Conservation (phyloP, 2,329 filamentous ascomycete species). For the Pseudopyrenochaeta lycopersici region DNA sequence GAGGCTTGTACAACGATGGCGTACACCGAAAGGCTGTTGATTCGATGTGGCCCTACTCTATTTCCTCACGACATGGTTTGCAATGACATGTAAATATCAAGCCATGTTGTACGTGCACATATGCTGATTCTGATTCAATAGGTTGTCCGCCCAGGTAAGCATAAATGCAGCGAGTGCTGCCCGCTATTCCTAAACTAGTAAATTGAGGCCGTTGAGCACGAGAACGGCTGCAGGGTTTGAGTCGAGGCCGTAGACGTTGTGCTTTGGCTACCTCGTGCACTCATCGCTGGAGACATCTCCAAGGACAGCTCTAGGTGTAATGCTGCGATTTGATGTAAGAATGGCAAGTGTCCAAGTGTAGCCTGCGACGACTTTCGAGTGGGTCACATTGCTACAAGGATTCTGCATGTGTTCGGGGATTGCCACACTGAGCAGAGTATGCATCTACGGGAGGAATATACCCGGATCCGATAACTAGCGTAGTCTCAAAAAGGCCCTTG, state of each 20-base stretch:
- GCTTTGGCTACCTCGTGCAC: too few species aligned
- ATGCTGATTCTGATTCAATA: slow-evolving; percentile 11
- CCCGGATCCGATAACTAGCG: slow-evolving; percentile 11
- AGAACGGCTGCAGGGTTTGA: not conserved
- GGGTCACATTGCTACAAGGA: not conserved
- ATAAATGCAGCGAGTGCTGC: slow-evolving; percentile 2
- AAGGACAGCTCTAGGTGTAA: too few species aligned
- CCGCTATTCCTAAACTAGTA: slow-evolving; percentile 6
- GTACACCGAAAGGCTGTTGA: slow-evolving; percentile 1
- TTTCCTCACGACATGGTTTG: not conserved
- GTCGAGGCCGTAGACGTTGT: not conserved
- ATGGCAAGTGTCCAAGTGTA: not conserved
- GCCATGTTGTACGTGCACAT: not conserved
- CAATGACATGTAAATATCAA: not conserved
- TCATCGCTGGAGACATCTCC: too few species aligned
- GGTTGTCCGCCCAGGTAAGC: slow-evolving; percentile 1
- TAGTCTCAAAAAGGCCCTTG: not conserved
- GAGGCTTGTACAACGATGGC: slow-evolving; percentile 1
- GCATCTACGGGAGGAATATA: slow-evolving; percentile 5
- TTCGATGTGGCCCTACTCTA: not conserved
- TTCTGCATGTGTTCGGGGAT: slow-evolving; percentile 9
- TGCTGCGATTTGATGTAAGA: not conserved
- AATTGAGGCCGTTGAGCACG: not conserved
- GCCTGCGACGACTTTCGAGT: not conserved
- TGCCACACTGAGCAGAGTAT: slow-evolving; percentile 15